These are phyloP conservation scores for Sugiyamaella valdiviana DNA, from an alignment of 805 yeast species.

Conservation along the genomic window DNA sequence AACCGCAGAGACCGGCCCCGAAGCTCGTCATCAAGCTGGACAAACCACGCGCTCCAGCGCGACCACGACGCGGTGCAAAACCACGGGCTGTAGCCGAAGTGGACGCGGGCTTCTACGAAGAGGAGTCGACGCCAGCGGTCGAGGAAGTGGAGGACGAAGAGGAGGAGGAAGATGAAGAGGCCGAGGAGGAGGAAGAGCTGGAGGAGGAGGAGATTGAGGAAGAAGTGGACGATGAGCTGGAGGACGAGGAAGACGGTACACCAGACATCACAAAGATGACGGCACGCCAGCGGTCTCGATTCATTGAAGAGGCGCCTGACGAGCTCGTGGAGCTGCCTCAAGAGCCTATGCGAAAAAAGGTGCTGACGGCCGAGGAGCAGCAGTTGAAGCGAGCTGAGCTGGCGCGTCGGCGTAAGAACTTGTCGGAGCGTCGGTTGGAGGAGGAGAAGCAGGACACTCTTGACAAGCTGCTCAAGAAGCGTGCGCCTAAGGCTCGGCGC, in stretches of 20 bases:
- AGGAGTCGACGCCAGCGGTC: slow-evolving; percentile 10
- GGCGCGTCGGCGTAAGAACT: slow-evolving; percentile 81
- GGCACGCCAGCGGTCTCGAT: slow-evolving; percentile 35
- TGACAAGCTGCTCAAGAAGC: slow-evolving; percentile 74
- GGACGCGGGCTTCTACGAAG: slow-evolving; percentile 2
- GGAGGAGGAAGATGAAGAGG: slow-evolving; percentile 15
- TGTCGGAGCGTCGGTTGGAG: slow-evolving; percentile 73
- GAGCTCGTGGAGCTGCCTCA: slow-evolving; percentile 27
- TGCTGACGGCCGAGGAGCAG: slow-evolving; percentile 76
- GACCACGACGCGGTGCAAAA: background rate
- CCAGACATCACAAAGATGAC: slow-evolving; percentile 31
- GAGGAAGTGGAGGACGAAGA: slow-evolving; percentile 17
- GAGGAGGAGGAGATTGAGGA: slow-evolving; percentile 20
- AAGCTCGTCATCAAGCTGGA: background rate
- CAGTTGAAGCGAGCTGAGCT: slow-evolving; percentile 77
- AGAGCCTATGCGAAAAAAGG: slow-evolving; percentile 40
- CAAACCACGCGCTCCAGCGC: background rate
- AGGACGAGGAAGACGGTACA: slow-evolving; percentile 11
- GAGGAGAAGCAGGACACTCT: slow-evolving; percentile 91
- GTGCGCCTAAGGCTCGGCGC: slow-evolving; percentile 48
- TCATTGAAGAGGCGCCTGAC: slow-evolving; percentile 24
- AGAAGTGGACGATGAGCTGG: slow-evolving; percentile 23
- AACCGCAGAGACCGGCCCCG: background rate
- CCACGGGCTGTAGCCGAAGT: slow-evolving; percentile 14
- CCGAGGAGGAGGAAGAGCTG: slow-evolving; percentile 4